Conservation (phyloP, 2,329 filamentous ascomycete genomes). For the Aureobasidium sp. region DNA sequence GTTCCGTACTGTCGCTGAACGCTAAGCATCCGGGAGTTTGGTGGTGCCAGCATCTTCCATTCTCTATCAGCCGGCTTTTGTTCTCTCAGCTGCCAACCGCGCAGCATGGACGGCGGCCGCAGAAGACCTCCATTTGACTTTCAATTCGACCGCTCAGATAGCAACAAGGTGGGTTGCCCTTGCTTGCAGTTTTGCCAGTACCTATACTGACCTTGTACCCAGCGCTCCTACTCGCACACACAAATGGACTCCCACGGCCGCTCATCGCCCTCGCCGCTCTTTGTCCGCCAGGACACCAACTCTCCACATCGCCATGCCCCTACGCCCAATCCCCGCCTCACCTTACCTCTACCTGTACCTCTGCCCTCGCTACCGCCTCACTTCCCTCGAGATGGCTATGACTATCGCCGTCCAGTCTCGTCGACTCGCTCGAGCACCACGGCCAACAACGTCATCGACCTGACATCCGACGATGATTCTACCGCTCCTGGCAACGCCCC, state of each 20-base stretch:
- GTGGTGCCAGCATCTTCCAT: background rate
- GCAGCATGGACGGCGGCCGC: constrained; percentile 7
- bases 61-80: background rate
- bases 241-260: constrained; percentile 8
- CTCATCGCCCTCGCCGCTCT: constrained; percentile 18
- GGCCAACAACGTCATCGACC: constrained; percentile 26
- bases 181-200: background rate
- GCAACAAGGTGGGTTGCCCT: background rate
- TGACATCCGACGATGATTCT: constrained; percentile 28
- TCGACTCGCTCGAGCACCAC: constrained; percentile 13
- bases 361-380: constrained; percentile 20
- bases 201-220: background rate
- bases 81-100: background rate
- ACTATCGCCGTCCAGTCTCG: constrained; percentile 44
- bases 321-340: background rate
- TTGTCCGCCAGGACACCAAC: constrained; percentile 20
- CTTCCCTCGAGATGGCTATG: constrained; percentile 45
- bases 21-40: background rate
- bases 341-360: background rate
- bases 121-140: constrained; percentile 3
- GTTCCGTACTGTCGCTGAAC: background rate
- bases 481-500: background rate
- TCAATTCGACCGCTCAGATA: background rate
- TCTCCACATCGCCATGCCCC: background rate
- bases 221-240: background rate